phyloP scores from a whole-genome alignment of 78 protist species.

The Dictyostelium intermedium region DNA sequence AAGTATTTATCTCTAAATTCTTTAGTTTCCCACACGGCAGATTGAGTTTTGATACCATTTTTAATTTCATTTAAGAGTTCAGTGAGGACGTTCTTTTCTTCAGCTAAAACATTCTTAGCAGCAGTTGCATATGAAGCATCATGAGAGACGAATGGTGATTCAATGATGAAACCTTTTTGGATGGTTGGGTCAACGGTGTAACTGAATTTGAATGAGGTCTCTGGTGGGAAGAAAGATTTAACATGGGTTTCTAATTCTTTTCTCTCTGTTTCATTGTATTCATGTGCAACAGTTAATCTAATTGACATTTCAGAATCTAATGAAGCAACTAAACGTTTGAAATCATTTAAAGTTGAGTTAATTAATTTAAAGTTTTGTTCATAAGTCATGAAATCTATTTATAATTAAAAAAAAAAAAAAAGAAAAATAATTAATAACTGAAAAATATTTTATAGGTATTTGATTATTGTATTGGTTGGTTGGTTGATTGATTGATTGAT shows the following conservation, averaged over 20 bases:
- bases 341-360: constrained; percentile 30
- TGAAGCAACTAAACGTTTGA: constrained; percentile 58
- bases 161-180: constrained; percentile 51
- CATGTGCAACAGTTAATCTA: constrained; percentile 60
- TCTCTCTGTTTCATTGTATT: constrained; percentile 35
- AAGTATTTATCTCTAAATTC: constrained; percentile 69
- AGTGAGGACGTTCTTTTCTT: constrained; percentile 10
- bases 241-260: not conserved
- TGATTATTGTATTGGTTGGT: too few relatives aligned
- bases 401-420: not conserved
- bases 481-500: too few relatives aligned
- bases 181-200: constrained; percentile 57
- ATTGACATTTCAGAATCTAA: constrained; percentile 45
- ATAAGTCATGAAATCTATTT: constrained; percentile 34
- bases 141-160: constrained; percentile 64
- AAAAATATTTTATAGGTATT: too few relatives aligned
- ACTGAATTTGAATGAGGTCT: constrained; percentile 7
- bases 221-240: constrained; percentile 50
- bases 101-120: not conserved
- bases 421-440: not conserved
- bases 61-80: constrained; percentile 29
- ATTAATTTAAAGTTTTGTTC: constrained; percentile 22
- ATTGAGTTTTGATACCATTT: constrained; percentile 16
- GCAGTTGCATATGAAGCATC: constrained; percentile 45
- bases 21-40: constrained; percentile 47